phyloP scores from a whole-genome alignment of 192 early-diverging fungal genomes.

The Coemansia sp. region DNA sequence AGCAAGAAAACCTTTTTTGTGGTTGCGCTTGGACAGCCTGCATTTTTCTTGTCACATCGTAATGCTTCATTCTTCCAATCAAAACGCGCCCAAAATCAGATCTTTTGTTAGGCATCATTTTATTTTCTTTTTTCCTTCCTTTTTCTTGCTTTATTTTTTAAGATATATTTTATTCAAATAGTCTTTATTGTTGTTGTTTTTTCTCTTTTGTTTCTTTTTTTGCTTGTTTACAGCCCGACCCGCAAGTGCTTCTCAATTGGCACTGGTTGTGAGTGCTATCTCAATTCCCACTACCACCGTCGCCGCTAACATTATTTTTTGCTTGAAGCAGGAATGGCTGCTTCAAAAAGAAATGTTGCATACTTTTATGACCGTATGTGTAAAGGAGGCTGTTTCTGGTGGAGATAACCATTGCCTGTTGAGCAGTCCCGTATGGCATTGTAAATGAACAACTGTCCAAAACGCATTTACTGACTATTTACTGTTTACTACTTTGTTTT shows the following conservation, averaged over 20 bases:
- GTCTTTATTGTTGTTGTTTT: neutral
- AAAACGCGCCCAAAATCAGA: neutral
- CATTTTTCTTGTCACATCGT: too few relatives aligned
- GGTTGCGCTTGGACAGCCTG: neutral
- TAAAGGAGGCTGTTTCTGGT: neutral
- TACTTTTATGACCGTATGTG: conserved; percentile 57
- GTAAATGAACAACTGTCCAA: neutral
- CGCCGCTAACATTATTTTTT: neutral
- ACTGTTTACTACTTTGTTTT: neutral
- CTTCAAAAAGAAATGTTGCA: conserved; percentile 49
- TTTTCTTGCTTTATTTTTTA: conserved; percentile 5
- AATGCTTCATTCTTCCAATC: neutral
- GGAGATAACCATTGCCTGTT: neutral
- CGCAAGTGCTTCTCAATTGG: neutral
- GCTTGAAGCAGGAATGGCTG: conserved; percentile 1
- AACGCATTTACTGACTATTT: neutral
- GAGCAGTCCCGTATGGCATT: neutral
- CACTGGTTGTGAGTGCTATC: neutral
- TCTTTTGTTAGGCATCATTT: neutral
- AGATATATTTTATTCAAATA: too few relatives aligned
- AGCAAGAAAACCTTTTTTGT: neutral
- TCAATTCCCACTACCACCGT: neutral
- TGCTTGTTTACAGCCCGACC: neutral
- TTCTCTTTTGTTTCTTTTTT: neutral
- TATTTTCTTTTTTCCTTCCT: conserved; percentile 8